Evolutionary conservation across 352 stramenopile species (phyloP).

Genomic region (Aphanomyces invadans): DNA sequence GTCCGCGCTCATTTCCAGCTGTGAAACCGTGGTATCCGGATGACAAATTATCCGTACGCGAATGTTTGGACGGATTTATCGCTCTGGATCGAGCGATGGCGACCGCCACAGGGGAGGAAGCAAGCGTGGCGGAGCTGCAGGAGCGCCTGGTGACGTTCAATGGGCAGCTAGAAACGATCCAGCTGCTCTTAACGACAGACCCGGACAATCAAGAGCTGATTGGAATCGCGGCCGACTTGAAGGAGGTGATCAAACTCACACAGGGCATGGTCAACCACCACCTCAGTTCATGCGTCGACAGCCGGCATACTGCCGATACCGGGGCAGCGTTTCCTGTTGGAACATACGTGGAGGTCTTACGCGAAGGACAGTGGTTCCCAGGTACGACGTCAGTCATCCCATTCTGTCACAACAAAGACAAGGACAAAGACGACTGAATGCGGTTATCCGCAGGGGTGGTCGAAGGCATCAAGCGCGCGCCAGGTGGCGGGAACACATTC

Average conservation of each 20-base stretch:
- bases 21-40: slow-evolving; percentile 1
- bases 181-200: slow-evolving; percentile 64
- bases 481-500: slow-evolving; percentile 39
- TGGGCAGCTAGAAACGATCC: slow-evolving; percentile 74
- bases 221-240: slow-evolving; percentile 65
- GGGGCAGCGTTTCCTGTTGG: slow-evolving; percentile 36
- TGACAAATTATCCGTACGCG: background rate
- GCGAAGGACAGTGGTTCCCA: slow-evolving; percentile 65
- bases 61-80: background rate
- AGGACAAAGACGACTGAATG: too few relatives aligned
- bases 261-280: slow-evolving; percentile 56
- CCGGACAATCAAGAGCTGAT: slow-evolving; percentile 65
- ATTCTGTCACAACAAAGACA: too few relatives aligned
- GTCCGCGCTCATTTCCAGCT: slow-evolving; percentile 6
- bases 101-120: background rate
- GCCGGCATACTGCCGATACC: background rate
- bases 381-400: slow-evolving; percentile 1
- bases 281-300: background rate
- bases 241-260: slow-evolving; percentile 79
- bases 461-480: slow-evolving; percentile 48
- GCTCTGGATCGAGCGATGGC: background rate
- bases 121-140: slow-evolving; percentile 46
- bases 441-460: background rate
- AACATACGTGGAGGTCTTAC: slow-evolving; percentile 46
- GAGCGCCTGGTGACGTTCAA: slow-evolving; percentile 68